Evolutionary conservation across 1,139 yeast genomes (phyloP).

Genomic region (Yamadazyma membranifaciens): DNA sequence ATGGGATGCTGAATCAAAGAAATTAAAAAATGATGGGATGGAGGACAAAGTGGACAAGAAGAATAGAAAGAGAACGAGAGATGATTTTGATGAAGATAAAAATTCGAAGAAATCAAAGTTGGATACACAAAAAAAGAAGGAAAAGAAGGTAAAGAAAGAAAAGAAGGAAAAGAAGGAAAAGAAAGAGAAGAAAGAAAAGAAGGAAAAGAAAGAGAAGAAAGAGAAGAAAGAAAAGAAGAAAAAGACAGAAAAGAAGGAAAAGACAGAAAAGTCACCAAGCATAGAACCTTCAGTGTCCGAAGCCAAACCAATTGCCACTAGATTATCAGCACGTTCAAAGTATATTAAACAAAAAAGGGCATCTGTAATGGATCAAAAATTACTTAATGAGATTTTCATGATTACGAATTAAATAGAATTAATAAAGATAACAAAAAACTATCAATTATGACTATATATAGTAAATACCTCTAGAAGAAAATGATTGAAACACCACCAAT

Average conservation of each 20-base stretch:
- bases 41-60: slow-evolving; percentile 17
- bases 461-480: slow-evolving; percentile 14
- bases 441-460: neutral
- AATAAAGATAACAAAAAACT: neutral
- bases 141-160: slow-evolving; percentile 22
- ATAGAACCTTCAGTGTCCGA: slow-evolving; percentile 30
- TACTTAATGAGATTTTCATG: slow-evolving; percentile 92
- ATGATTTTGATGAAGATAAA: slow-evolving; percentile 21
- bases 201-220: slow-evolving; percentile 25
- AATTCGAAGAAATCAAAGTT: slow-evolving; percentile 19
- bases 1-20: slow-evolving; percentile 66
- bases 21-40: slow-evolving; percentile 27
- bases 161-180: slow-evolving; percentile 28
- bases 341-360: slow-evolving; percentile 90
- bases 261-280: neutral
- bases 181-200: slow-evolving; percentile 21
- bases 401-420: slow-evolving; percentile 42
- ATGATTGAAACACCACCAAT: slow-evolving; percentile 41
- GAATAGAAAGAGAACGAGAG: slow-evolving; percentile 23
- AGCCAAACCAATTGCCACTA: slow-evolving; percentile 45
- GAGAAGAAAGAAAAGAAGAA: slow-evolving; percentile 26
- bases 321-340: slow-evolving; percentile 77
- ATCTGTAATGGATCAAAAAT: slow-evolving; percentile 84
- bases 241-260: slow-evolving; percentile 16
- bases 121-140: slow-evolving; percentile 20